A percentile compares a stretch with the other conserved stretches of the same genome.
phyloP scores from a whole-genome alignment of 164 flowering plant species.

The Annona cherimola region DNA sequence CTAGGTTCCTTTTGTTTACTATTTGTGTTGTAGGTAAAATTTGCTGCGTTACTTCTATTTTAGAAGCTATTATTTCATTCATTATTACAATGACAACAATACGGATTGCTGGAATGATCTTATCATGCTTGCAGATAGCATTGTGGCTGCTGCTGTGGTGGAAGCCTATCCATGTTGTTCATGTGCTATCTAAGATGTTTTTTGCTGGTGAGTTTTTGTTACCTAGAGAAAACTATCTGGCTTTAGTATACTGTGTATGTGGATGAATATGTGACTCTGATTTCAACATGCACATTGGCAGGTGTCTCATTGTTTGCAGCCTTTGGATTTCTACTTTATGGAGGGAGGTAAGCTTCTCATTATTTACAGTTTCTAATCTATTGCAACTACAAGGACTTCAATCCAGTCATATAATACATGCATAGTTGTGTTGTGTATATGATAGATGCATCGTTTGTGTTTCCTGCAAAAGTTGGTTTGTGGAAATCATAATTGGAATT shows the following conservation, averaged over 20 bases:
- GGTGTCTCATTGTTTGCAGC: conserved; percentile 93
- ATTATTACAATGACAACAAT: no score
- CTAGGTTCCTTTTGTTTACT: neutral
- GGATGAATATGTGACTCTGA: neutral
- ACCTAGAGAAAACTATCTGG: neutral
- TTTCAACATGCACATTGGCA: conserved; percentile 26
- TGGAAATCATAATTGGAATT: neutral
- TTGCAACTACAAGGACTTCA: neutral
- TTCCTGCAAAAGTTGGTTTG: neutral
- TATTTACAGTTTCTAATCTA: neutral
- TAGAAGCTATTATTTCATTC: neutral
- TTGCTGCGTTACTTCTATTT: neutral
- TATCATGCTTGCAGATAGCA: conserved; percentile 49
- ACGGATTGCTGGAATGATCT: neutral
- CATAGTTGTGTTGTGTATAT: neutral
- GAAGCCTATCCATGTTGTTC: conserved; percentile 53
- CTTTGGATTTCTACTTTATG: conserved; percentile 88
- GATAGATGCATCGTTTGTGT: neutral
- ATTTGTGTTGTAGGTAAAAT: neutral
- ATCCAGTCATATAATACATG: neutral
- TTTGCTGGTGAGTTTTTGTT: conserved; percentile 57
- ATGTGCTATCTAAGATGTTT: conserved; percentile 74
- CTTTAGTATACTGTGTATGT: neutral
- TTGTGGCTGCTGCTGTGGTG: conserved; percentile 88
- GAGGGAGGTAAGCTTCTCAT: conserved; percentile 65